Conservation (phyloP, 148 eudicot genomes). For the Dysphania ambrosioides region DNA sequence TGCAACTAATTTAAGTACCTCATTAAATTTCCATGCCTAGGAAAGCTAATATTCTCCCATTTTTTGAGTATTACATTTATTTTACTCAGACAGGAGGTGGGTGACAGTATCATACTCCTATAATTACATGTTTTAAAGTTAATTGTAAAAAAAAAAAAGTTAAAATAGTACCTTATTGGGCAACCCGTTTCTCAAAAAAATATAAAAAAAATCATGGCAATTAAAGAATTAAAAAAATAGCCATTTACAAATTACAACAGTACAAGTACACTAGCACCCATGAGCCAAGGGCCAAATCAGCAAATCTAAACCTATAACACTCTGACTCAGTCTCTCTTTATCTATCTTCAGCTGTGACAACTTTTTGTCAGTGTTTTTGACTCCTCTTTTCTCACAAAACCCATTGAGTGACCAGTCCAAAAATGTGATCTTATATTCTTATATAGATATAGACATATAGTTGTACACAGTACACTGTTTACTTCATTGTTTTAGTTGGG, state of each 20-base stretch:
- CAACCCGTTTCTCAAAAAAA: too few relatives aligned
- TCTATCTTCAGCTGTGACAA: slow-evolving; percentile 26
- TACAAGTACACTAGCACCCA: too few relatives aligned
- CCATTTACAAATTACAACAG: too few relatives aligned
- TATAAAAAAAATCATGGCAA: too few relatives aligned
- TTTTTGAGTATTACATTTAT: not conserved
- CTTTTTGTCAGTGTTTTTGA: slow-evolving; percentile 50
- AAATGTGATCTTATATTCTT: slow-evolving; percentile 17
- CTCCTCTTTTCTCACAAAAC: slow-evolving; percentile 57
- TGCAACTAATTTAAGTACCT: slow-evolving; percentile 10
- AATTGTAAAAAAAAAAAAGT: too few relatives aligned
- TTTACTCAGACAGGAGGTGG: slow-evolving; percentile 4
- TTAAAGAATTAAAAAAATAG: too few relatives aligned
- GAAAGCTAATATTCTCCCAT: not conserved
- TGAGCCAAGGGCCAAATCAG: too few relatives aligned
- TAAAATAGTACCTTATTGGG: too few relatives aligned
- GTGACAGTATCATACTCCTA: slow-evolving; percentile 15
- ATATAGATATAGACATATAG: too few relatives aligned
- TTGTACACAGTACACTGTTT: not conserved
- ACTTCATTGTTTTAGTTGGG: slow-evolving; percentile 1
- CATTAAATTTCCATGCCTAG: not conserved
- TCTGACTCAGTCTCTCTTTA: slow-evolving; percentile 2
- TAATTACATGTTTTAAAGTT: too few relatives aligned
- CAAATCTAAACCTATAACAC: too few relatives aligned
- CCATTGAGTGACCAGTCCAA: slow-evolving; percentile 29